Evolutionary conservation across 805 yeast genomes (phyloP).

Genomic region (Cyberlindnera suaveolens): DNA sequence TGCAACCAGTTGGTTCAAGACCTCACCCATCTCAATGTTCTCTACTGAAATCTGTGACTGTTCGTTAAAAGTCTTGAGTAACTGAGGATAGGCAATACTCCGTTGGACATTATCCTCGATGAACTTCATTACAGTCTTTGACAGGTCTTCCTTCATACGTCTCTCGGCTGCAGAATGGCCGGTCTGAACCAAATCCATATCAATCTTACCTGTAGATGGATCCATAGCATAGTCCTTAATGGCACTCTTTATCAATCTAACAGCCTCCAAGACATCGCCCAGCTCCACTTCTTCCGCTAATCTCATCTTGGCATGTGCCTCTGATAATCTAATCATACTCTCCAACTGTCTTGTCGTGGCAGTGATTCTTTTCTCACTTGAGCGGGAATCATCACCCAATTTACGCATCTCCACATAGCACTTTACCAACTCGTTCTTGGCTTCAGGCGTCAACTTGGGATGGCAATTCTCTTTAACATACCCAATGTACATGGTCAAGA

Average conservation of each 20-base stretch:
- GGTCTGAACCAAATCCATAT: constrained; percentile 95
- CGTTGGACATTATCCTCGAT: constrained; percentile 42
- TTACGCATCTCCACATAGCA: constrained; percentile 92
- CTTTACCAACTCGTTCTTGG: constrained; percentile 78
- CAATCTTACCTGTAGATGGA: constrained; percentile 93
- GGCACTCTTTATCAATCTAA: constrained; percentile 85
- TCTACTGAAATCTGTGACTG: constrained; percentile 60
- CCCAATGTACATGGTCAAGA: constrained; percentile 81
- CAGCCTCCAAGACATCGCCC: constrained; percentile 88
- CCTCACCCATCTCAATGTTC: constrained; percentile 62
- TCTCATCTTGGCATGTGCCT: constrained; percentile 97
- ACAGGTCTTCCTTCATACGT: constrained; percentile 65
- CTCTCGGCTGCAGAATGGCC: constrained; percentile 90
- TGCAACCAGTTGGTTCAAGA: constrained; percentile 57
- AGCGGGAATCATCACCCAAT: constrained; percentile 84
- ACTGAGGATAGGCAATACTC: constrained; percentile 50
- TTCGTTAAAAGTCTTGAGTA: constrained; percentile 60
- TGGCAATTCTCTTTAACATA: constrained; percentile 83
- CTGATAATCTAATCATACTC: constrained; percentile 88
- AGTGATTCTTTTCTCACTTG: constrained; percentile 85
- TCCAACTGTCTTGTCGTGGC: constrained; percentile 98
- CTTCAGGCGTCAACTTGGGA: constrained; percentile 77
- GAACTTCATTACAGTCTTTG: constrained; percentile 50
- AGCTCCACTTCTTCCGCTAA: constrained; percentile 64
- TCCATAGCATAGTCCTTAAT: constrained; percentile 98